Evolutionary conservation across 352 stramenopile genomes (phyloP).

Genomic region (Globisporangium echinulatum): DNA sequence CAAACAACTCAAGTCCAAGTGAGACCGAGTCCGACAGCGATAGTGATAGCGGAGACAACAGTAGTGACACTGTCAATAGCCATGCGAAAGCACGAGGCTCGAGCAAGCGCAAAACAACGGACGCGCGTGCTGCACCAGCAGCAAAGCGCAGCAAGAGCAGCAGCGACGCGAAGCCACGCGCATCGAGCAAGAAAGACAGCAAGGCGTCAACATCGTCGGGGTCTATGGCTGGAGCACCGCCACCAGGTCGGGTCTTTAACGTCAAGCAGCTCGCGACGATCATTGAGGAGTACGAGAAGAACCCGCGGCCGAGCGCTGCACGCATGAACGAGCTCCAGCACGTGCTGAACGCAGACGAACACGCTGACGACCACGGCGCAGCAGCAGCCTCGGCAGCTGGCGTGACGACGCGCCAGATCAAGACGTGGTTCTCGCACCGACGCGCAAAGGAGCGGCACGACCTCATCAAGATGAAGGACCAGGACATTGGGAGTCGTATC

Average conservation of each 20-base stretch:
- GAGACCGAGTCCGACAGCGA: slow-evolving; percentile 70
- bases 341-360: slow-evolving; percentile 66
- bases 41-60: slow-evolving; percentile 11
- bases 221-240: slow-evolving; percentile 15
- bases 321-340: slow-evolving; percentile 67
- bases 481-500: slow-evolving; percentile 14
- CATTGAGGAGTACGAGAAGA: slow-evolving; percentile 84
- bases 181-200: slow-evolving; percentile 12
- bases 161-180: background rate
- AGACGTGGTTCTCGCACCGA: slow-evolving; percentile 82
- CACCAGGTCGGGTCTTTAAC: slow-evolving; percentile 74
- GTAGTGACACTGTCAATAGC: slow-evolving; percentile 13
- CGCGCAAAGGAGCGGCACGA: slow-evolving; percentile 75
- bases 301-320: slow-evolving; percentile 47
- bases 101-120: slow-evolving; percentile 11
- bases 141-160: no score
- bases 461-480: slow-evolving; percentile 75
- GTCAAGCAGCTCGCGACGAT: slow-evolving; percentile 81
- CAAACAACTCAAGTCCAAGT: slow-evolving; percentile 37
- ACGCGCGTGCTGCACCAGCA: no score
- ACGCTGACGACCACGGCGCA: slow-evolving; percentile 47
- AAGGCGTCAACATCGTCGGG: slow-evolving; percentile 22
- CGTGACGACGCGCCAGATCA: slow-evolving; percentile 77
- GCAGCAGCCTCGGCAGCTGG: slow-evolving; percentile 17
- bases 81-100: slow-evolving; percentile 14